Conservation (phyloP, 129 eudicot genomes). For the Pseudognaphalium luteoalbum region DNA sequence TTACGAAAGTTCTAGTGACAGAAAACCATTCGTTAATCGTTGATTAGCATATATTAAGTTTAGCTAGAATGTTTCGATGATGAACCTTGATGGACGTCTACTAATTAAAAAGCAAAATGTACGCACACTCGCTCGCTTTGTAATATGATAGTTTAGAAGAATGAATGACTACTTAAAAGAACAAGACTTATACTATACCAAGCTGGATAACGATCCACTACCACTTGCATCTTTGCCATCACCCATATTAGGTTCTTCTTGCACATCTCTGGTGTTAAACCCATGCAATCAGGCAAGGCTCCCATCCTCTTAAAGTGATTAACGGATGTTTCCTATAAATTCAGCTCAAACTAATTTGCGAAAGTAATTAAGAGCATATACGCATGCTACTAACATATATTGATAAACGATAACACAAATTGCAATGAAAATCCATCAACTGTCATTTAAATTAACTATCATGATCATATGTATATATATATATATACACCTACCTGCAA, state of each 20-base stretch:
- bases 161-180: not conserved
- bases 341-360: not conserved
- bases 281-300: constrained; percentile 66
- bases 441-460: too few species aligned
- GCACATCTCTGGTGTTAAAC: constrained; percentile 82
- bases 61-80: too few species aligned
- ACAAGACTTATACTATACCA: constrained; percentile 42
- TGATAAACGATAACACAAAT: not conserved
- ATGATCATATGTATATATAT: too few species aligned
- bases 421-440: too few species aligned
- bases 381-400: not conserved
- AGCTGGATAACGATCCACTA: constrained; percentile 74
- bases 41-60: too few species aligned
- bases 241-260: constrained; percentile 81
- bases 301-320: constrained; percentile 81
- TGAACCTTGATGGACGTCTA: too few species aligned
- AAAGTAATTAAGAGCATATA: not conserved
- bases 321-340: constrained; percentile 72
- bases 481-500: constrained; percentile 63
- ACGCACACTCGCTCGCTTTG: too few species aligned
- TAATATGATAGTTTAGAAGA: too few species aligned
- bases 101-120: too few species aligned
- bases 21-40: too few species aligned
- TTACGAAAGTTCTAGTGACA: too few species aligned
- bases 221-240: constrained; percentile 64